Conservation (phyloP, 257 asterid species). For the Nicotiana tabacum region DNA sequence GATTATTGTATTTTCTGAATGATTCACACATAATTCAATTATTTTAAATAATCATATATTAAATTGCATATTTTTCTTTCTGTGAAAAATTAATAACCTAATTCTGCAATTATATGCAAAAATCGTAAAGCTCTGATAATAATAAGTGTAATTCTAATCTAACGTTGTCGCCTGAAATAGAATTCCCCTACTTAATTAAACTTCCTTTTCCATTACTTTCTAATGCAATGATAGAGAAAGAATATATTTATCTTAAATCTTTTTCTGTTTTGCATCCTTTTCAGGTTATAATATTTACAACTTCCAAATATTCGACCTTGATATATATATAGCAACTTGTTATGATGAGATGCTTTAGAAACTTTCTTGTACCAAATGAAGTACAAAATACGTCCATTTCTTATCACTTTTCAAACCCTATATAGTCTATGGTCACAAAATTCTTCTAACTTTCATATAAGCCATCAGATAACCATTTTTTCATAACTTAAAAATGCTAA, state of each 20-base stretch:
- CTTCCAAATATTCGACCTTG: neutral
- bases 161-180: neutral
- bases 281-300: neutral
- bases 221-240: neutral
- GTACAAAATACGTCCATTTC: neutral
- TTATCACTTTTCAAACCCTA: conserved; percentile 1
- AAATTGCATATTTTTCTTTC: too few relatives aligned
- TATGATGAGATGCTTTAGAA: neutral
- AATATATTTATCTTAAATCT: too few relatives aligned
- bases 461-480: neutral
- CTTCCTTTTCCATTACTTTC: neutral
- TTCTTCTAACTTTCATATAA: neutral
- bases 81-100: too few relatives aligned
- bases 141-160: too few relatives aligned
- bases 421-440: neutral
- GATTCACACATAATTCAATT: too few relatives aligned
- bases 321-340: neutral
- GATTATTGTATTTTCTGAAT: too few relatives aligned
- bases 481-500: neutral
- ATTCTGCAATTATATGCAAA: too few relatives aligned
- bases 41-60: too few relatives aligned
- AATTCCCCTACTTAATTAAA: too few relatives aligned
- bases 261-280: neutral
- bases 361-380: neutral
- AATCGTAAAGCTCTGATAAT: too few relatives aligned